These are phyloP conservation scores for Schizochytrium sp. DNA, from an alignment of 108 stramenopile species.

Conservation along the genomic window DNA sequence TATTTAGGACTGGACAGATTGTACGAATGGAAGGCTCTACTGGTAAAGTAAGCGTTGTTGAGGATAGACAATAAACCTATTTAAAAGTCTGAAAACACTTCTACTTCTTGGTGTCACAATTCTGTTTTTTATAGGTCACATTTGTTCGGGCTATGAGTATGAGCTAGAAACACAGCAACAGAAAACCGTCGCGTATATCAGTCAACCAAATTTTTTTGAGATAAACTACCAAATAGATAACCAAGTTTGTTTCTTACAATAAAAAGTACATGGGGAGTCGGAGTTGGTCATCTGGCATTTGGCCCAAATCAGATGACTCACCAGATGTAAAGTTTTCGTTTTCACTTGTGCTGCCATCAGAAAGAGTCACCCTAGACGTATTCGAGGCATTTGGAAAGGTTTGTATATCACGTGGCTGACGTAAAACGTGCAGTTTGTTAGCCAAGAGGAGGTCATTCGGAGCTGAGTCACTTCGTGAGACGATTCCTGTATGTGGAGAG, in stretches of 20 bases:
- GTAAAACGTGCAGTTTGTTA: too few species aligned
- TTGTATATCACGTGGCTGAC: too few species aligned
- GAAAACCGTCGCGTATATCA: neutral
- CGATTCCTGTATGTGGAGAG: too few species aligned
- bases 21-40: slow-evolving; percentile 8
- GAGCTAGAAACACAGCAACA: too few species aligned
- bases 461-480: too few species aligned
- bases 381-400: too few species aligned
- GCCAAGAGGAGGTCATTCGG: too few species aligned
- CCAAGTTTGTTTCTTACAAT: neutral
- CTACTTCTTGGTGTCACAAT: neutral
- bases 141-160: too few species aligned
- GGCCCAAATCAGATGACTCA: neutral
- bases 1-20: neutral
- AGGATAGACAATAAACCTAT: too few species aligned
- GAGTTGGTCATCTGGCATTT: neutral
- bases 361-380: too few species aligned
- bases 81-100: neutral
- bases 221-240: neutral
- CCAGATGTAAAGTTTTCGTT: neutral
- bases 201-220: neutral
- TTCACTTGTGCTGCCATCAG: neutral
- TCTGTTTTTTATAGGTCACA: too few species aligned
- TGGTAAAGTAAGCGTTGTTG: neutral
- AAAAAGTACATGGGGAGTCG: slow-evolving; percentile 33